Evolutionary conservation across 495 filamentous ascomycete species (phyloP).

Genomic region (Platismatia glauca): DNA sequence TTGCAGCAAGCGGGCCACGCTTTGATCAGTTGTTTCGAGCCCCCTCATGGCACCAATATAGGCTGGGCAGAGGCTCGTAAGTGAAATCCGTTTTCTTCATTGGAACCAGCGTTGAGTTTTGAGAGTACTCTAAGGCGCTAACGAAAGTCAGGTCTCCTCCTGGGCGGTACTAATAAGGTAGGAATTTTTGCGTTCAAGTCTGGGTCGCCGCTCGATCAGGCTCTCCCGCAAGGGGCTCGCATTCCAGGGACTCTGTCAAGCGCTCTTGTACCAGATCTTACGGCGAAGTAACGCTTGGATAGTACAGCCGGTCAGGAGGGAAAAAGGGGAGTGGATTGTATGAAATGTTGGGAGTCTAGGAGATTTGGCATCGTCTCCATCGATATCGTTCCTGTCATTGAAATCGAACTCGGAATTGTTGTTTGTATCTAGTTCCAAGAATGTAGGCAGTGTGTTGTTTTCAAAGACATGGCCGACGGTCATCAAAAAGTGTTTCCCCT

Average conservation of each 20-base stretch:
- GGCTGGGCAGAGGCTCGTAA: slow-evolving; percentile 5
- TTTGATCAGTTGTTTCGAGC: background rate
- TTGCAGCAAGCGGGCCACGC: background rate
- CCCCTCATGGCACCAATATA: background rate
- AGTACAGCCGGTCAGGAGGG: background rate
- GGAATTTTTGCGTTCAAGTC: slow-evolving; percentile 2
- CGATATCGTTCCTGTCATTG: too few species aligned
- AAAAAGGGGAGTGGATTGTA: background rate
- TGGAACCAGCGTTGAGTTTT: background rate
- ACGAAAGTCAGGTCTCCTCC: background rate
- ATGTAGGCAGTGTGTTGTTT: too few species aligned
- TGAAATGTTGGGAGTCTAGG: background rate
- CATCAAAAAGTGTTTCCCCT: too few species aligned
- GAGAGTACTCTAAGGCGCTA: background rate
- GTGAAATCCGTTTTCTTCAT: background rate
- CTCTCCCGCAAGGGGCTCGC: background rate
- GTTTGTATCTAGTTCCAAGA: too few species aligned
- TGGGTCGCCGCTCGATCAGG: background rate
- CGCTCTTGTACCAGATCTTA: background rate
- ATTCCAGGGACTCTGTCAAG: slow-evolving; percentile 1
- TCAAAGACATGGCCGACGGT: too few species aligned
- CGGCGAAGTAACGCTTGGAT: background rate
- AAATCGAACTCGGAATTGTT: too few species aligned
- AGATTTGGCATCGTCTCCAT: too few species aligned
- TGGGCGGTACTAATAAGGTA: background rate